Conservation (phyloP, 805 yeast genomes). For the Cyberlindnera lachancei region DNA sequence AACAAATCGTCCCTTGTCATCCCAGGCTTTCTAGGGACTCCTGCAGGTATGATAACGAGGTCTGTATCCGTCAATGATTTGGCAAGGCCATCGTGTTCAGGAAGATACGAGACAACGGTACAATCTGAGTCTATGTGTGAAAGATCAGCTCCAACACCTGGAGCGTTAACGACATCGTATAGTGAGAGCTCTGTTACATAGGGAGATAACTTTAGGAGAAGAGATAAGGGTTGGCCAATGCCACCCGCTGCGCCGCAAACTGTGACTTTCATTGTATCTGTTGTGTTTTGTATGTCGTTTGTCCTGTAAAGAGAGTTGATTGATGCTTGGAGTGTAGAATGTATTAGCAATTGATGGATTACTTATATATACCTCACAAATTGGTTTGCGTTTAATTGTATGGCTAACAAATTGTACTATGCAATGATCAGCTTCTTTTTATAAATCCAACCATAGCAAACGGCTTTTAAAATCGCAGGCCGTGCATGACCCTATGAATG, state of each 20-base stretch:
- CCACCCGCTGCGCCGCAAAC: slow-evolving; percentile 86
- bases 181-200: slow-evolving; percentile 62
- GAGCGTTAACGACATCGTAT: slow-evolving; percentile 69
- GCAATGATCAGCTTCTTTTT: too few relatives aligned
- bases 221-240: slow-evolving; percentile 66
- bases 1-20: slow-evolving; percentile 84
- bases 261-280: slow-evolving; percentile 50
- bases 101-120: slow-evolving; percentile 53
- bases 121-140: slow-evolving; percentile 75
- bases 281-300: too few relatives aligned
- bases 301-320: too few relatives aligned
- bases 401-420: too few relatives aligned
- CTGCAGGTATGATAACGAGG: slow-evolving; percentile 83
- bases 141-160: slow-evolving; percentile 77
- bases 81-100: slow-evolving; percentile 58
- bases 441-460: too few relatives aligned
- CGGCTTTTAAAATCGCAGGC: too few relatives aligned
- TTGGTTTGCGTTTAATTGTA: too few relatives aligned
- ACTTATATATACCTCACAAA: too few relatives aligned
- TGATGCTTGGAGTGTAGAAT: too few relatives aligned
- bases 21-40: slow-evolving; percentile 86
- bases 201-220: slow-evolving; percentile 63
- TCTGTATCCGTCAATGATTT: slow-evolving; percentile 74
- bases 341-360: too few relatives aligned
- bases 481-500: too few relatives aligned